Percentiles rank a stretch among this genome's conserved stretches.
Conservation (phyloP, 2,329 filamentous ascomycete species). For the Ascochyta clinopodiicola region DNA sequence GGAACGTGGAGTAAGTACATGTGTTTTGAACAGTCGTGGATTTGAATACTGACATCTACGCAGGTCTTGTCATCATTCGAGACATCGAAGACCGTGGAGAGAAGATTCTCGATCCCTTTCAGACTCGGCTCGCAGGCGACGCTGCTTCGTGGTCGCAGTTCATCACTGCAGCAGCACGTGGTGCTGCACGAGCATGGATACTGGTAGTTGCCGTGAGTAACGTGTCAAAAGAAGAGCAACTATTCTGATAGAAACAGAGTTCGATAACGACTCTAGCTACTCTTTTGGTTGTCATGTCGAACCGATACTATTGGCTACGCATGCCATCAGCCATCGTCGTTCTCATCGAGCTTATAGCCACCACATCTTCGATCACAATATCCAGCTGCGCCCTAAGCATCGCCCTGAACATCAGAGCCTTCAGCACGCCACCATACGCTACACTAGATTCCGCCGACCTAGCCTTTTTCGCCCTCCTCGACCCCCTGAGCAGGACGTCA, state of each 20-base stretch:
- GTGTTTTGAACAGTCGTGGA: background rate
- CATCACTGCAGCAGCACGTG: slow-evolving; percentile 1
- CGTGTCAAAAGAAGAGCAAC: background rate
- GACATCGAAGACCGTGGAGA: slow-evolving; percentile 9
- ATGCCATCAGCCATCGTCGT: slow-evolving; percentile 20
- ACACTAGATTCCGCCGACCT: slow-evolving; percentile 20
- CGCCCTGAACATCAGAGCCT: slow-evolving; percentile 12
- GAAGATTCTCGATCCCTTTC: background rate
- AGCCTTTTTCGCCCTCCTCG: slow-evolving; percentile 21
- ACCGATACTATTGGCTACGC: slow-evolving; percentile 20
- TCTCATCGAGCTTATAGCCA: slow-evolving; percentile 24
- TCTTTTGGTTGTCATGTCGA: slow-evolving; percentile 22
- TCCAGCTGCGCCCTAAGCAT: slow-evolving; percentile 25
- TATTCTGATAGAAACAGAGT: background rate
- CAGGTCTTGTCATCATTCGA: slow-evolving; percentile 4
- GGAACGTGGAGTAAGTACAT: slow-evolving; percentile 29
- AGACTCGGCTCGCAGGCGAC: background rate
- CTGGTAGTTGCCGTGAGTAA: background rate
- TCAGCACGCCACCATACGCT: slow-evolving; percentile 10
- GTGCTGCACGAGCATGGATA: background rate
- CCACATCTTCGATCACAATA: slow-evolving; percentile 15
- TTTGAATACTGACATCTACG: background rate
- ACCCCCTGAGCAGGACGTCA: slow-evolving; percentile 22
- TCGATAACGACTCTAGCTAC: slow-evolving; percentile 17
- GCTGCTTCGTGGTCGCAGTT: background rate